Evolutionary conservation across 1,139 yeast species (phyloP).

Genomic region (Hansenula anomala): DNA sequence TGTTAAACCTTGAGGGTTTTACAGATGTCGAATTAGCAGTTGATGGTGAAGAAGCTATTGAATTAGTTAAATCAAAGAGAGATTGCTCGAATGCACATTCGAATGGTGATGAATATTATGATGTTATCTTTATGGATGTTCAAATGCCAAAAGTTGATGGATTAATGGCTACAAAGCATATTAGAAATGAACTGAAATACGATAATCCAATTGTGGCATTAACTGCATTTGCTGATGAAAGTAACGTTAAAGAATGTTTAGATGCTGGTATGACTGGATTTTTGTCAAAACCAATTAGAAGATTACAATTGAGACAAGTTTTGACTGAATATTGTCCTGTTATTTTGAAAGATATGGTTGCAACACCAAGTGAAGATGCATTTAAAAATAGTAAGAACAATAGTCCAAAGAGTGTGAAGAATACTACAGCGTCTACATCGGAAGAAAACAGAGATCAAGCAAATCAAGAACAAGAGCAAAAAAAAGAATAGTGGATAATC

Average conservation of each 20-base stretch:
- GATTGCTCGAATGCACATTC: slow-evolving; percentile 21
- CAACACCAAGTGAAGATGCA: slow-evolving; percentile 2
- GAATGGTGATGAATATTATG: slow-evolving; percentile 37
- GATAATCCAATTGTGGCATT: slow-evolving; percentile 82
- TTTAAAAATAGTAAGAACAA: not conserved
- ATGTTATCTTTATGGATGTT: slow-evolving; percentile 89
- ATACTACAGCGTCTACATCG: too few relatives aligned
- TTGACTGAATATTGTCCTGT: slow-evolving; percentile 31
- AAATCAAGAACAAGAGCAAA: too few relatives aligned
- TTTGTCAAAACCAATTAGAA: slow-evolving; percentile 79
- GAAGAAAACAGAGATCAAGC: too few relatives aligned
- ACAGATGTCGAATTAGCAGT: slow-evolving; percentile 67
- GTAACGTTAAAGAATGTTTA: slow-evolving; percentile 72
- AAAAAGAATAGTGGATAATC: too few relatives aligned
- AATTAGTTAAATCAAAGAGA: slow-evolving; percentile 48
- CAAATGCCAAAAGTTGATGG: slow-evolving; percentile 97
- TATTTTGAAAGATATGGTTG: not conserved
- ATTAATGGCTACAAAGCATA: slow-evolving; percentile 68
- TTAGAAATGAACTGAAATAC: slow-evolving; percentile 61
- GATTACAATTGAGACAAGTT: slow-evolving; percentile 55
- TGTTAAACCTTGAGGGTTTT: slow-evolving; percentile 79
- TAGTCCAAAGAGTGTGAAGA: not conserved
- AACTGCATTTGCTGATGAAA: slow-evolving; percentile 91
- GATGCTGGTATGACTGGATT: slow-evolving; percentile 87
- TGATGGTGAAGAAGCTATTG: slow-evolving; percentile 88